A percentile compares a stretch with the other conserved stretches of the same genome.
These are phyloP conservation scores for Solanum medicagineum DNA, from an alignment of 257 asterid genomes.

Conservation along the genomic window DNA sequence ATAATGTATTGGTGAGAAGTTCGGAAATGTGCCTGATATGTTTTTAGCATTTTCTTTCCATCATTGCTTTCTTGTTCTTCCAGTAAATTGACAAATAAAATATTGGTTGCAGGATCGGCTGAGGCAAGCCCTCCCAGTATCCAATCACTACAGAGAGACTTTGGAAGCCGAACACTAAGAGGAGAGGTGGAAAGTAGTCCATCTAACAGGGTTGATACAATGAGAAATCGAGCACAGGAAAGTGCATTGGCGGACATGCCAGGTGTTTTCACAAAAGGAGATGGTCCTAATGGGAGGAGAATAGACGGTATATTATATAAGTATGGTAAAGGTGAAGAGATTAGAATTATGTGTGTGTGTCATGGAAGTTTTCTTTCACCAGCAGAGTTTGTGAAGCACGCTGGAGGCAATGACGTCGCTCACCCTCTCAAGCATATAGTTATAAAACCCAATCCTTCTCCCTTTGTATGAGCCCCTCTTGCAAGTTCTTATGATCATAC, in stretches of 20 bases:
- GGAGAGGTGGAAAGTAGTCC: slow-evolving; percentile 19
- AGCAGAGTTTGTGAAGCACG: slow-evolving; percentile 72
- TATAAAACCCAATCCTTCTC: slow-evolving; percentile 51
- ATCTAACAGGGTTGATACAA: slow-evolving; percentile 17
- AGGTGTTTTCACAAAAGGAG: slow-evolving; percentile 75
- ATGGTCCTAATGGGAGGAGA: slow-evolving; percentile 69
- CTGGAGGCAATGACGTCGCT: slow-evolving; percentile 58
- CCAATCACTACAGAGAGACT: slow-evolving; percentile 28
- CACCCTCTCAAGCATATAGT: slow-evolving; percentile 86
- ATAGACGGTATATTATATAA: slow-evolving; percentile 83
- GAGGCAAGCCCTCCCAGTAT: slow-evolving; percentile 50
- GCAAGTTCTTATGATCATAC: neutral
- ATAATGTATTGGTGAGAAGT: neutral
- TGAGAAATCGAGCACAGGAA: slow-evolving; percentile 10
- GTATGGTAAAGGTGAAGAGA: slow-evolving; percentile 72
- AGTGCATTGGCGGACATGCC: slow-evolving; percentile 66
- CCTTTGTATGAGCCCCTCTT: slow-evolving; percentile 18
- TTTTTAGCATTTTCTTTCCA: neutral
- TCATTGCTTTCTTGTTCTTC: neutral
- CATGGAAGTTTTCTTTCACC: slow-evolving; percentile 88
- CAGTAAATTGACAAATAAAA: neutral
- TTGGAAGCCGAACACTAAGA: slow-evolving; percentile 5
- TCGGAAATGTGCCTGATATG: neutral
- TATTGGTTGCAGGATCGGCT: slow-evolving; percentile 3
- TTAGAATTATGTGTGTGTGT: slow-evolving; percentile 87